Evolutionary conservation across 257 asterid genomes (phyloP), one percentile per base, ranked within the genome.

Genomic region (Mitragyna speciosa): DNA sequence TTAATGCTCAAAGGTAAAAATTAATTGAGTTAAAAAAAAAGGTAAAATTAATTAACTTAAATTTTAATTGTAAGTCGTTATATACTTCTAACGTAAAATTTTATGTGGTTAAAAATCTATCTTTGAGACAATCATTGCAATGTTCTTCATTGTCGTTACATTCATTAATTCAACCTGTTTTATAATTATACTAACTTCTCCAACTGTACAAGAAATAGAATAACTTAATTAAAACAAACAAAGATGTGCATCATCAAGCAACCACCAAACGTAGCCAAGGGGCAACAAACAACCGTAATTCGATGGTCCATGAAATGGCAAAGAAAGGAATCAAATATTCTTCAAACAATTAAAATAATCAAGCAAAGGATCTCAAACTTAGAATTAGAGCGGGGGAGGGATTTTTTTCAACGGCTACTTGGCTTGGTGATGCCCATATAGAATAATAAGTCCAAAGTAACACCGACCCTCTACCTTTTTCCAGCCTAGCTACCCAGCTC

Each of bases 321-420:
- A 30, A 56, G 39, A 12, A 76, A 52, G 76, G 82, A 82, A 82
- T 77, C 76, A 43, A 63, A 77, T 71, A 45, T 48, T 70, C 49
- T 76, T 49, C 20, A 33, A 58, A 22, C 31, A 22, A 48, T 12
- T 77, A 49, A 67, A 77, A 67, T 47, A 64, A 15, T 77, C 31
- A 51, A 26, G 20, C 39, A 31, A 17, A 77, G 54, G 54, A 67
- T 77, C 69, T 78, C 76, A 78, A 78, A 36, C 63, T 45, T 36
- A 67, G 31, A 31, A 80, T 39, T 59, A 73, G 75, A 73, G 79
- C 63, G 79, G 79, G 70, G 28, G 12, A 52, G 28, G 11, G 2
- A 1, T 30, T 11, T 43, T 2, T 73, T 81, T 63, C 75, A 85
- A 85, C 88, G 88, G 88, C 86, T 85, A 85, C 84, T 82, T 76